Conservation (phyloP, 2,329 filamentous ascomycete species). For the Ceratocystis lukuohia region DNA sequence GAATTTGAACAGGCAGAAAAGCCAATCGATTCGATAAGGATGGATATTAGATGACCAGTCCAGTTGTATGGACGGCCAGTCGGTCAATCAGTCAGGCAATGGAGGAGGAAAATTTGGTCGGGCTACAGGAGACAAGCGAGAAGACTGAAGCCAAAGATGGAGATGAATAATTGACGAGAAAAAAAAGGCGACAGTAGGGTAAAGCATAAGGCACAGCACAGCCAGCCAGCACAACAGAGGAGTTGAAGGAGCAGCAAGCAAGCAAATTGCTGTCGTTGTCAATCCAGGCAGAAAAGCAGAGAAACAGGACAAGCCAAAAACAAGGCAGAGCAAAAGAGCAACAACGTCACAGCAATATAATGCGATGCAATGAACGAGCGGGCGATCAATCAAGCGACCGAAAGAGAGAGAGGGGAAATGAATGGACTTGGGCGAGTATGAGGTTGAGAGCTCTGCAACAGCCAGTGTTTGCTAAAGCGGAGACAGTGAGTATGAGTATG, state of each 20-base stretch:
- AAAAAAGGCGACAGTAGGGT: background rate
- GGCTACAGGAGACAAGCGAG: background rate
- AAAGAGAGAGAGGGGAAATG: background rate
- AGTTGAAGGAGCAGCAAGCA: background rate
- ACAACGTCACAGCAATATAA: background rate
- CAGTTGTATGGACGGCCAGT: background rate
- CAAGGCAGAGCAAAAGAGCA: background rate
- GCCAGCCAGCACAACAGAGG: slow-evolving; percentile 1
- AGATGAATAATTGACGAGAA: slow-evolving; percentile 1
- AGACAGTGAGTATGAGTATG: background rate
- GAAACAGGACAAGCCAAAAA: background rate
- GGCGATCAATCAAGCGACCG: background rate
- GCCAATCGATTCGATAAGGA: background rate
- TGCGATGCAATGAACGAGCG: slow-evolving; percentile 2
- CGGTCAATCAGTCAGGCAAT: background rate
- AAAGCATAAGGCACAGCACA: background rate
- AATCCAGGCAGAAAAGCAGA: background rate
- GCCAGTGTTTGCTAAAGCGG: slow-evolving; percentile 3
- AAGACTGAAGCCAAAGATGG: slow-evolving; percentile 3
- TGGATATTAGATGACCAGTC: background rate
- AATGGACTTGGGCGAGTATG: background rate
- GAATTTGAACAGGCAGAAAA: background rate
- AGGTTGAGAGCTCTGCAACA: slow-evolving; percentile 6
- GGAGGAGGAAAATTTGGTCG: background rate
- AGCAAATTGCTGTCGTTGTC: background rate